Conservation (phyloP, 306 rosid species). For the Citrullus mucosospermus region DNA sequence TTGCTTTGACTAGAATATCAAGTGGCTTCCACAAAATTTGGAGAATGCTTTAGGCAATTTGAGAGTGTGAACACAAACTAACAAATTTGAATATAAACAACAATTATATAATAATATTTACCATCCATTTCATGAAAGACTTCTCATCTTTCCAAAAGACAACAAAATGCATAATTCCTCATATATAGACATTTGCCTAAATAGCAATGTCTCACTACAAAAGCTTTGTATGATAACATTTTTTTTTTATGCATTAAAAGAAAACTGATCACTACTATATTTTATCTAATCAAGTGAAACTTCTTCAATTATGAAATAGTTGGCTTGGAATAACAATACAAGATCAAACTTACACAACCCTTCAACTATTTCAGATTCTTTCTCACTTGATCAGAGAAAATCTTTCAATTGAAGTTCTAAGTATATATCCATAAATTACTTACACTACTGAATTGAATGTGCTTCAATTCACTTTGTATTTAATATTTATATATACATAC, state of each 20-base stretch:
- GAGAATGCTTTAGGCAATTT: too few species aligned
- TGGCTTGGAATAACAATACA: background rate
- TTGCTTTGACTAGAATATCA: too few species aligned
- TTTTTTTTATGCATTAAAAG: background rate
- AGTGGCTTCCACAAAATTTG: too few species aligned
- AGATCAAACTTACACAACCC: background rate
- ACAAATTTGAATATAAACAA: too few species aligned
- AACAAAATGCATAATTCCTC: background rate
- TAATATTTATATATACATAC: background rate
- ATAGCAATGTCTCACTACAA: background rate
- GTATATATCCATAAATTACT: background rate
- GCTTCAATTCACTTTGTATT: background rate
- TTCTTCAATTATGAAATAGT: background rate
- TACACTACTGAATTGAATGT: background rate
- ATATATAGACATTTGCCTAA: background rate
- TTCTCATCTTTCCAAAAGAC: background rate
- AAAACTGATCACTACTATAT: background rate
- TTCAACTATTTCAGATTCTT: background rate
- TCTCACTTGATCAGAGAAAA: background rate
- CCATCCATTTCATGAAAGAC: background rate
- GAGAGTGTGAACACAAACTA: too few species aligned
- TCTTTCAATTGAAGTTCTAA: background rate
- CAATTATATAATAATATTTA: background rate
- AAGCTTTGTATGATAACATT: background rate
- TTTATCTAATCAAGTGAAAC: background rate